phyloP scores from a whole-genome alignment of 306 rosid species.

The Fragaria ananassa region DNA sequence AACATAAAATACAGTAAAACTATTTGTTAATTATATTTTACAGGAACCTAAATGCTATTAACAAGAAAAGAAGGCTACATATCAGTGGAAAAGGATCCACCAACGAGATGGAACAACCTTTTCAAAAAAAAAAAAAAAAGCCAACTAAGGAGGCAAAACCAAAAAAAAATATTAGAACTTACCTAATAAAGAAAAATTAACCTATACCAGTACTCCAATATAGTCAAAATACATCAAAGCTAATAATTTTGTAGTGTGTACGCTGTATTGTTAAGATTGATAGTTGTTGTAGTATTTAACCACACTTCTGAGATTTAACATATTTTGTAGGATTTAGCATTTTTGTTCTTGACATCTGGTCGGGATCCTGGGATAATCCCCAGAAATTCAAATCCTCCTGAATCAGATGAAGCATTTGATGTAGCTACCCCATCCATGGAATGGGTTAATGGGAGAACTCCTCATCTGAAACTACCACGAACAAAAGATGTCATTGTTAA shows the following conservation, averaged over 20 bases:
- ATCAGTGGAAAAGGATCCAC: not conserved
- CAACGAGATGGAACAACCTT: not conserved
- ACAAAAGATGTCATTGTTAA: conserved; percentile 70
- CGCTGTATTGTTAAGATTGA: conserved; percentile 6
- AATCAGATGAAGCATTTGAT: conserved; percentile 58
- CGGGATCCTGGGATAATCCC: conserved; percentile 97
- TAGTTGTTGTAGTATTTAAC: conserved; percentile 23
- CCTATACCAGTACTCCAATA: not conserved
- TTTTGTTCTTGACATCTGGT: conserved; percentile 77
- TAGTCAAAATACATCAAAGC: not conserved
- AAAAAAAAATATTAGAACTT: not conserved
- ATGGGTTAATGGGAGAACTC: conserved; percentile 82
- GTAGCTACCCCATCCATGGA: conserved; percentile 90
- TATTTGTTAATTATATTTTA: not conserved
- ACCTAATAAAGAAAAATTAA: not conserved
- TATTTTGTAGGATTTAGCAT: conserved; percentile 73
- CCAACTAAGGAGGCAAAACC: not conserved
- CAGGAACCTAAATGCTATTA: not conserved
- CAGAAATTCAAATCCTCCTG: conserved; percentile 76
- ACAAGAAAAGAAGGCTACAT: not conserved
- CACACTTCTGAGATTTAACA: conserved; percentile 31
- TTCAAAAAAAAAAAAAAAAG: no score
- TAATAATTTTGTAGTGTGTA: not conserved
- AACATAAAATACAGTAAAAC: not conserved
- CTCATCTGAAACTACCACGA: conserved; percentile 82